Evolutionary conservation across 2,329 filamentous ascomycete species (phyloP).

Genomic region (Paraphoma chrysanthemicola): DNA sequence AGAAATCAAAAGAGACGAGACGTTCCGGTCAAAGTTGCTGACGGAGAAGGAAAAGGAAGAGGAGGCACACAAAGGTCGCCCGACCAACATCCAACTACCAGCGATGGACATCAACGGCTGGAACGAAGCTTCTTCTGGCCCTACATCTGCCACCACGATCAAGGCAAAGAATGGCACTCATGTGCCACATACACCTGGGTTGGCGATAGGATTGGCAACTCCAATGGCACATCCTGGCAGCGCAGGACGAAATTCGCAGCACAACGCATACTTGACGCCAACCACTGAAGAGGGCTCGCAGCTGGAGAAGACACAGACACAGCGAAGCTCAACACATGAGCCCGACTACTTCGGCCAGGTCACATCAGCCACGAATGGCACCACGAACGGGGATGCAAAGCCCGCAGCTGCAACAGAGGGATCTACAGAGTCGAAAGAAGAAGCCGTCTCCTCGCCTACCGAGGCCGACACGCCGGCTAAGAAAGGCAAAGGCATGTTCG

Average conservation of each 20-base stretch:
- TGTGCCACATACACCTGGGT: conserved; percentile 71
- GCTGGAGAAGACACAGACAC: conserved; percentile 63
- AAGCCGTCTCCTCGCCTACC: conserved; percentile 50
- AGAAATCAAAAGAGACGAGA: conserved; percentile 82
- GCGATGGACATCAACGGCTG: conserved; percentile 54
- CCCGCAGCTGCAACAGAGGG: conserved; percentile 30
- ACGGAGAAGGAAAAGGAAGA: conserved; percentile 68
- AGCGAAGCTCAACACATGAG: conserved; percentile 60
- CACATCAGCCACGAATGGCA: conserved; percentile 26
- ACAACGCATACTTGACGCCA: conserved; percentile 47
- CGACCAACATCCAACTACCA: conserved; percentile 67
- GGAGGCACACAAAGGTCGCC: conserved; percentile 64
- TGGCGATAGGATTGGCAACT: conserved; percentile 80
- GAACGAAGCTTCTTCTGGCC: conserved; percentile 47
- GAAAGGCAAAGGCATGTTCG: conserved; percentile 71
- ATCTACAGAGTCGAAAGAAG: conserved; percentile 36
- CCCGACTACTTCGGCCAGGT: conserved; percentile 75
- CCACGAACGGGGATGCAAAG: conserved; percentile 32
- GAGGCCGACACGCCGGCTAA: conserved; percentile 49
- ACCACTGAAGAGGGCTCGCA: conserved; percentile 52
- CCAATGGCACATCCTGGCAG: conserved; percentile 57
- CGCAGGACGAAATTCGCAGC: conserved; percentile 43
- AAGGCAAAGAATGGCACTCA: conserved; percentile 68
- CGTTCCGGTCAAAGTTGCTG: conserved; percentile 73
- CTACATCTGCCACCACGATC: conserved; percentile 57